Base-by-base conservation (phyloP, 345 rosid genomes). In the Aquilaria yunnanensis region DNA sequence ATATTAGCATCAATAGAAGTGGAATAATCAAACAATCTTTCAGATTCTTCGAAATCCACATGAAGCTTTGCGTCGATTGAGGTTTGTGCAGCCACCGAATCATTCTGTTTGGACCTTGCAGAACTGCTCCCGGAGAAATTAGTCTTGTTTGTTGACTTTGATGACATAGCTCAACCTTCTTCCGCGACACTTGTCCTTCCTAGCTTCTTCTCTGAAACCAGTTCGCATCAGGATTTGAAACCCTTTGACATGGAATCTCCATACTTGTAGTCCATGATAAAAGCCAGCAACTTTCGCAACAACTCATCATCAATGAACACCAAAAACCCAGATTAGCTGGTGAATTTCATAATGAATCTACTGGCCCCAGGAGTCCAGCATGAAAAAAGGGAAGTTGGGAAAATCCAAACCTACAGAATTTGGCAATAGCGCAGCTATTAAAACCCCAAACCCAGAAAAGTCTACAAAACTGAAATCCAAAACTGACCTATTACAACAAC, bases 51-150 rank as follows among this genome's bases (percentile, higher is more conserved):
- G 71, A 84, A 90, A 12, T 80, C 79, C 33, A 51, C 69, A 57
- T 88, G 85, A 48, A 88, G 80, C 78, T 84, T 84, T 2, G 97
- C 93, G 56, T 90, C 97, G 23, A 87, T 75, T 48, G 87, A 70
- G 29, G 89, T 89, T 70, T 90, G 97, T 14, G 85, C 82, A 61
- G 71, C 70, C 10, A 78, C 77, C 52, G 81, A 73, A 16, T 83
- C 75, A 62, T 66, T 78, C 12, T 75, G 76, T 57, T 79, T 78
- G 3, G 83, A 81, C 63, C 78, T 76, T 49, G 78, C 69, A 13
- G 97, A 88, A 61, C 79, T 72, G 74, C 82, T 82, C 67, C 80
- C 31, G 7, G 90, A 79, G 69, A 66, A 72, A 60, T 62, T 76
- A 10, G 78, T 72, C 75, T 51, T 74, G 73, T 65, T 72, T 51